Evolutionary conservation across 768 basidiomycete species (phyloP), one percentile per base, ranked within the genome.

Genomic region (Scleroderma citrinum): DNA sequence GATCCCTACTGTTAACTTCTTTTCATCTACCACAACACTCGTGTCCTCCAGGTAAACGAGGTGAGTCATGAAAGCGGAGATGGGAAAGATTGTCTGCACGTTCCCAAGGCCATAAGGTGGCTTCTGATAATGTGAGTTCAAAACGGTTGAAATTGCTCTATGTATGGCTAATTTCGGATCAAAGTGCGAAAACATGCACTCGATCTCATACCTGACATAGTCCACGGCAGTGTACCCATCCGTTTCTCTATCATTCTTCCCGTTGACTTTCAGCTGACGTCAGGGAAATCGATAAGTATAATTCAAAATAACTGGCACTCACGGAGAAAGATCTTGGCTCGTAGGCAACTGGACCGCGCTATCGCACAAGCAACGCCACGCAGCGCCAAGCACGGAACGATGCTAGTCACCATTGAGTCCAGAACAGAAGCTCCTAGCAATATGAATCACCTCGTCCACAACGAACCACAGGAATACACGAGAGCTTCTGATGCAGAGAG

Each of bases 381-480:
- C 24, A 97, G 68, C 1, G 92, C 87, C 21, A 97, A 74, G 65
- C 93, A 95, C 0, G 93, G 93, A n/a, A 93, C 83, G 51, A 96
- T 88, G 57, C 88, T 90, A 55, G 32, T 31, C 50, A 46, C 50
- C 30, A 46, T 47, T 47, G 24, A 46, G 53, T 44, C 46, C 19
- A 14, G 24, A 34, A 26, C 52, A 24, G 23, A 30, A 50, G 57
- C 37, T 24, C 24, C 36, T 17, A 20, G 40, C 34, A 29, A 41
- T 24, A 7, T 40, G 42, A 37, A 73, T 44, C 46, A 84, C 90
- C 88, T 92, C 13, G 93, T 97, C 91, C 91, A 97, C 7, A 97
- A 71, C 2, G 92, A 95, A 5, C 93, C 93, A 61, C 92, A 93
- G 3, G 91, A 93, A 63, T 95, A 96, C 2, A 97, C 82, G 24